Percentiles rank a stretch among this genome's conserved stretches.
phyloP scores from a whole-genome alignment of 2,329 filamentous ascomycete genomes.

The Monosporascus ibericus region DNA sequence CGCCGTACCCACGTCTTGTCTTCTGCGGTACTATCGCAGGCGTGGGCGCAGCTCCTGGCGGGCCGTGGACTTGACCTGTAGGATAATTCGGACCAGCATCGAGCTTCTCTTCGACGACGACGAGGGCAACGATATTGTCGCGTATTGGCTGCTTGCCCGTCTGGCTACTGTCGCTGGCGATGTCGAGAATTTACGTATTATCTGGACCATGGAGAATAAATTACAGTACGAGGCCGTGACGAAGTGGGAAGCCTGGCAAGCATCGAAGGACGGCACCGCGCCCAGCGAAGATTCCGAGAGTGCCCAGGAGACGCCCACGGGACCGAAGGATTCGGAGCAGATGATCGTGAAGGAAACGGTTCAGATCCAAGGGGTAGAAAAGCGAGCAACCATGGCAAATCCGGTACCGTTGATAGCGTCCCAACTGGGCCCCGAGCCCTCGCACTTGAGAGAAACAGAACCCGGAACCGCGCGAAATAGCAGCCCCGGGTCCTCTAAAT shows the following conservation, averaged over 20 bases:
- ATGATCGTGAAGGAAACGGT: no score
- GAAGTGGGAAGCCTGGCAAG: conserved; percentile 20
- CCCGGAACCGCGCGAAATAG: background rate
- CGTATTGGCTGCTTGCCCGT: conserved; percentile 17
- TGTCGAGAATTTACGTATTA: conserved; percentile 12
- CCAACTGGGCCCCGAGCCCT: no score
- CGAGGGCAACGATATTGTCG: conserved; percentile 21
- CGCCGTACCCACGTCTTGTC: conserved; percentile 15
- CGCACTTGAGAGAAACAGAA: no score
- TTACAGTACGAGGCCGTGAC: conserved; percentile 12
- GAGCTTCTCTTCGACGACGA: conserved; percentile 24
- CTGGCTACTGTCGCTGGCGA: conserved; percentile 19
- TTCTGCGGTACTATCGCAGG: conserved; percentile 22
- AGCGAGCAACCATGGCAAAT: no score
- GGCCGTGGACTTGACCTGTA: conserved; percentile 12
- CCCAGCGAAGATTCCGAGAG: background rate
- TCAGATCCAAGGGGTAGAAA: no score
- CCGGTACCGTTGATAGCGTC: no score
- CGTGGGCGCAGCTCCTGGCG: conserved; percentile 10
- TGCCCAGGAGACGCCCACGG: background rate
- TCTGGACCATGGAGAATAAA: conserved; percentile 19
- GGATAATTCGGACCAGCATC: conserved; percentile 17
- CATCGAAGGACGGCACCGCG: conserved; percentile 8
- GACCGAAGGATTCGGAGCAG: no score
- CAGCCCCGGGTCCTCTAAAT: background rate